Evolutionary conservation across 192 early-diverging fungal species (phyloP).

Genomic region (Linnemannia exigua): DNA sequence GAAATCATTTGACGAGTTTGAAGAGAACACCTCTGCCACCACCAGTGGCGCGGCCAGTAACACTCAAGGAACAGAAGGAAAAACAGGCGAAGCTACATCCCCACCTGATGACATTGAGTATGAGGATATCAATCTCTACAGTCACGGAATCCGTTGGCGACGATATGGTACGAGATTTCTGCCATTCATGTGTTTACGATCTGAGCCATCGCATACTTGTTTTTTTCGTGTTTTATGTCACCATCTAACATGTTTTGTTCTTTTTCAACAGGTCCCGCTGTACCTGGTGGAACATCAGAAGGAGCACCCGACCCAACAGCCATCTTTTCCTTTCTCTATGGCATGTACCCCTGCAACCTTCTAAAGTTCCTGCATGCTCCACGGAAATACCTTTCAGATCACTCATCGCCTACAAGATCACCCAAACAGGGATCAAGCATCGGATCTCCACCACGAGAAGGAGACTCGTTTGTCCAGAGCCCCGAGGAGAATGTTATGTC

Average conservation of each 20-base stretch:
- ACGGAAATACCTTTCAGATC: conserved; percentile 47
- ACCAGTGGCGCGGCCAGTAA: background rate
- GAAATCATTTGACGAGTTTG: conserved; percentile 48
- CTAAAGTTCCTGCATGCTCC: conserved; percentile 64
- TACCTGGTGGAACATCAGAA: conserved; percentile 44
- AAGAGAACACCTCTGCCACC: conserved; percentile 8
- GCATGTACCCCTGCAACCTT: conserved; percentile 69
- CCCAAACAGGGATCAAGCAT: conserved; percentile 24
- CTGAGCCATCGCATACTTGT: background rate
- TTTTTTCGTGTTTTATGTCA: background rate
- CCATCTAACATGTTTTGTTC: background rate
- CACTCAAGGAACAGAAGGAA: background rate
- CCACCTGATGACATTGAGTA: conserved; percentile 23
- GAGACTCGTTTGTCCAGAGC: background rate
- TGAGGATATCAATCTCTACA: conserved; percentile 37
- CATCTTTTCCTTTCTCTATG: conserved; percentile 70
- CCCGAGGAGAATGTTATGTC: conserved; percentile 12
- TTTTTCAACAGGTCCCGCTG: conserved; percentile 24
- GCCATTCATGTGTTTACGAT: background rate
- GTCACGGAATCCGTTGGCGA: conserved; percentile 49
- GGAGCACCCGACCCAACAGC: conserved; percentile 67
- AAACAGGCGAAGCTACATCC: background rate
- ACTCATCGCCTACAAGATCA: conserved; percentile 29
- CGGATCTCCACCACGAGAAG: conserved; percentile 10
- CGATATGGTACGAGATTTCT: conserved; percentile 42